Conservation (phyloP, 2,329 filamentous ascomycete species). For the Hypoxylon sp. region DNA sequence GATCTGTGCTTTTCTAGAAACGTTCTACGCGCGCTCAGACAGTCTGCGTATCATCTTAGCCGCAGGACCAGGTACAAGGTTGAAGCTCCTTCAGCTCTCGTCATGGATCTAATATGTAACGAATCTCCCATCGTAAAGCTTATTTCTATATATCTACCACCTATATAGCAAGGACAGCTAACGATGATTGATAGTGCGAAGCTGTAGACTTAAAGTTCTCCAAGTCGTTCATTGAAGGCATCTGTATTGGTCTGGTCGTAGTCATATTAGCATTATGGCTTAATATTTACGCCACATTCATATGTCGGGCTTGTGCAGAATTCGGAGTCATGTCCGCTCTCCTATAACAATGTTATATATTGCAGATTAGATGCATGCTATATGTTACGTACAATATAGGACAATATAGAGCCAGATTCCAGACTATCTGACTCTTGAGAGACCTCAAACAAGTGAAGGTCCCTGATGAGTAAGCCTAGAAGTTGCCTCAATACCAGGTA, state of each 20-base stretch:
- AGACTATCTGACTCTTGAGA: too few species aligned
- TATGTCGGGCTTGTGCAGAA: too few species aligned
- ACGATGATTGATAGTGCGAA: not conserved
- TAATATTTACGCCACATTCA: too few species aligned
- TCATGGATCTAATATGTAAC: not conserved
- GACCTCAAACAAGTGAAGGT: too few species aligned
- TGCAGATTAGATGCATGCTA: not conserved
- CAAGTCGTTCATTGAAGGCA: not conserved
- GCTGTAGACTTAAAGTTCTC: not conserved
- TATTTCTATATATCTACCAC: not conserved
- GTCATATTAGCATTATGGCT: too few species aligned
- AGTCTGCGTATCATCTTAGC: slow-evolving; percentile 5
- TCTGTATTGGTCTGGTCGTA: too few species aligned
- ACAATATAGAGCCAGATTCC: not conserved
- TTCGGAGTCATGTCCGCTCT: too few species aligned
- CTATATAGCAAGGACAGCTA: not conserved
- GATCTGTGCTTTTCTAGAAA: slow-evolving; percentile 14
- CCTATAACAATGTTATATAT: too few species aligned
- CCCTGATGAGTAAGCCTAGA: not conserved
- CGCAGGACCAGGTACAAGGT: not conserved
- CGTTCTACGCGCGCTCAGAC: slow-evolving; percentile 5
- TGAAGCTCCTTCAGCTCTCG: not conserved
- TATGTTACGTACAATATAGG: not conserved
- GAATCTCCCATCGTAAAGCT: not conserved
- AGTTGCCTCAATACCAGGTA: not conserved